Base-by-base conservation (phyloP, 352 stramenopile species). In the Pythium pyrilobum region DNA sequence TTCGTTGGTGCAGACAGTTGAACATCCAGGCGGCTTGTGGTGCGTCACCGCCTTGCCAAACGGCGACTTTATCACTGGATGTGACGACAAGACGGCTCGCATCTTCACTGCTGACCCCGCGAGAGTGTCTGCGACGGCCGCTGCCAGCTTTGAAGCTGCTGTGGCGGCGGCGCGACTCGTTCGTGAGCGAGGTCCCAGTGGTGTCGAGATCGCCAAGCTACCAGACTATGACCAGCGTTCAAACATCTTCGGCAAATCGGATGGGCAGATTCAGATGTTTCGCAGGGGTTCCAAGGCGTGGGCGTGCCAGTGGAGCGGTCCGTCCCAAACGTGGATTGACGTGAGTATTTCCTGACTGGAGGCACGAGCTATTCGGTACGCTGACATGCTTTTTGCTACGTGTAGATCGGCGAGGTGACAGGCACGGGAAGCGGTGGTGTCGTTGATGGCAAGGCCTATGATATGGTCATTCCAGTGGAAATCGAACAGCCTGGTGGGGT, bases 391-490 rank as follows among this genome's bases (percentile, higher is more conserved):
- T 25, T 16, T 37, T 15, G 28, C 24, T 38, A 23, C 3, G n/a
- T n/a, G 38, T 39, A 91, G 75, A 90, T 92, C 69, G 80, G 80
- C 11, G 75, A 90, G 33, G 85, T 97, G 6, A 96, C 87, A 49
- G 89, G 89, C 16, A 89, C 86, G 21, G 83, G 85, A 5, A 81
- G 90, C 8, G 85, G 79, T 5, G 88, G 85, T 24, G 78, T 87
- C 13, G 77, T 99, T 12, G 89, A 99, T 62, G 95, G 95, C 6
- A 79, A 95, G 32, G 71, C 78, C 11, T 99, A 95, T 62, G 95
- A 98, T 59, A 95, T 98, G 75, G 91, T 98, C 18, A 96, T 98
- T 24, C 95, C 95, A 0, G 97, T 99, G 49, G 96, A 99, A 67
- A 93, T 98, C 40, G 96, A 99, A 61, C 71, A 94, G 21, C 80